phyloP scores from a whole-genome alignment of 2,329 filamentous ascomycete species.

The Colletotrichum siamense region DNA sequence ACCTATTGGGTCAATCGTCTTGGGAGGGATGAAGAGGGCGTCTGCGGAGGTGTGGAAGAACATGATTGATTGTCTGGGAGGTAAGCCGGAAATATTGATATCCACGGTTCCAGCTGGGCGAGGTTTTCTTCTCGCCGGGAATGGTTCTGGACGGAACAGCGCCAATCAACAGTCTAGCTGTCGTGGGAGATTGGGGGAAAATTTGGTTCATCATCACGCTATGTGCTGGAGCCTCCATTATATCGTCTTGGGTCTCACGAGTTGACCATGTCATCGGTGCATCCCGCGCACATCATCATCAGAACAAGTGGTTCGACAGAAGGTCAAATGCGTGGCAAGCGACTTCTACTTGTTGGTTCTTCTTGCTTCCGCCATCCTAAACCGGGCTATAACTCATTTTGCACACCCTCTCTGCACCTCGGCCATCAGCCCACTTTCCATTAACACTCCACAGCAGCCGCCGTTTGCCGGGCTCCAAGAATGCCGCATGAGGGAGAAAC shows the following conservation, averaged over 20 bases:
- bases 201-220: neutral
- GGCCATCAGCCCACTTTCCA: neutral
- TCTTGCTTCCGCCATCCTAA: neutral
- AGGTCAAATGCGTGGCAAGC: neutral
- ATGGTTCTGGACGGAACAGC: neutral
- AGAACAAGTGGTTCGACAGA: neutral
- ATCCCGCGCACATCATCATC: neutral
- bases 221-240: neutral
- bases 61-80: conserved; percentile 18
- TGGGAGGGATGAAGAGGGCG: conserved; percentile 27
- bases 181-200: neutral
- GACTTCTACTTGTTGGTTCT: neutral
- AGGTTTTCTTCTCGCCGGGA: neutral
- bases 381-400: neutral
- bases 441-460: neutral
- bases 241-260: neutral
- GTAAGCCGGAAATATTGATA: neutral
- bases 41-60: conserved; percentile 30
- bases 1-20: conserved; percentile 22
- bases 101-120: neutral
- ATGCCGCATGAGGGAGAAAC: neutral
- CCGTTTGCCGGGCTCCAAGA: neutral
- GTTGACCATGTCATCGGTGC: neutral
- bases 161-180: neutral
- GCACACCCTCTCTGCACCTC: neutral